Evolutionary conservation across 495 filamentous ascomycete species (phyloP).

Genomic region (Hypoxylon trugodes): DNA sequence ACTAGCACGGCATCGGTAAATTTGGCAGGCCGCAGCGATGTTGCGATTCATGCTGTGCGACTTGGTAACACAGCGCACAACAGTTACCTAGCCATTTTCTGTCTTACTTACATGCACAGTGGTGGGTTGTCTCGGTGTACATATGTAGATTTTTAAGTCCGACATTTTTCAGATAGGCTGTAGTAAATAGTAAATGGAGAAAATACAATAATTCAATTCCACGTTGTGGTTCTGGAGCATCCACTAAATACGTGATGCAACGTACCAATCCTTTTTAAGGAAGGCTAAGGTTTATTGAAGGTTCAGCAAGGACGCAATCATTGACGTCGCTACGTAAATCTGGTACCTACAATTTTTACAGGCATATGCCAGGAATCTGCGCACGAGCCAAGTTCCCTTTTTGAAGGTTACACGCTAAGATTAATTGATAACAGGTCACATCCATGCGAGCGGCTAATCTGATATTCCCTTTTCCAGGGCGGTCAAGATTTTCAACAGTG

Average conservation of each 20-base stretch:
- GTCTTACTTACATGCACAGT: too few relatives aligned
- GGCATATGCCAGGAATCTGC: not conserved
- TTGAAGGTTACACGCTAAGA: conserved; percentile 4
- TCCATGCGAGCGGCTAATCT: conserved; percentile 26
- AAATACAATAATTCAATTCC: not conserved
- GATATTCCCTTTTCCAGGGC: conserved; percentile 38
- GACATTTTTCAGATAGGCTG: conserved; percentile 6
- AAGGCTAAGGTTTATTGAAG: not conserved
- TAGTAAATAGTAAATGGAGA: not conserved
- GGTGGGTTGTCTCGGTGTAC: too few relatives aligned
- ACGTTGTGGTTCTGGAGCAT: not conserved
- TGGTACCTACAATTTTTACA: too few relatives aligned
- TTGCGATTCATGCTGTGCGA: too few relatives aligned
- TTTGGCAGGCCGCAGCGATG: conserved; percentile 30
- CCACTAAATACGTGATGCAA: not conserved
- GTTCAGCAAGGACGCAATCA: not conserved
- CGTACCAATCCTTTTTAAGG: not conserved
- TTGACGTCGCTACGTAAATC: not conserved
- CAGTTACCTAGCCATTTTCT: too few relatives aligned
- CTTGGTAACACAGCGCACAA: conserved; percentile 33
- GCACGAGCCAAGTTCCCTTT: conserved; percentile 20
- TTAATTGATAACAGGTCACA: not conserved
- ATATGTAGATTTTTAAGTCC: not conserved
- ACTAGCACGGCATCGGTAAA: conserved; percentile 27
- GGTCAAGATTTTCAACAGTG: conserved; percentile 36